phyloP scores from a whole-genome alignment of 2,329 filamentous ascomycete genomes.

The Aspergillus sojae region DNA sequence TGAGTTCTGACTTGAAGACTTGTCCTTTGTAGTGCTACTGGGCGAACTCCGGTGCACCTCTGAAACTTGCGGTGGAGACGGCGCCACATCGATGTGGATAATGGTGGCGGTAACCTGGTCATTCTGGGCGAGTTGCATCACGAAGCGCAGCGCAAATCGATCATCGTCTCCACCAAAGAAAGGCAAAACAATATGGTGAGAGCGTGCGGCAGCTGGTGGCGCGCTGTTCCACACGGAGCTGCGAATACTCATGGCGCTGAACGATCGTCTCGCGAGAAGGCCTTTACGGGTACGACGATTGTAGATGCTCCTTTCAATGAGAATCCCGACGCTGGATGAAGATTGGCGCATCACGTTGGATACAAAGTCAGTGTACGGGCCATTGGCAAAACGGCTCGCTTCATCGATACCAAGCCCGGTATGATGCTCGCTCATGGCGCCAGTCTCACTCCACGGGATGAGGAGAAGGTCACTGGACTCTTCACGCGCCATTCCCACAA shows the following conservation, averaged over 20 bases:
- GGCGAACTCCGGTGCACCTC: slow-evolving; percentile 10
- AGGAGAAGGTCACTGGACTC: slow-evolving; percentile 74
- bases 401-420: slow-evolving; percentile 54
- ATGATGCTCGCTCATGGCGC: slow-evolving; percentile 69
- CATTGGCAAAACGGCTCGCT: slow-evolving; percentile 60
- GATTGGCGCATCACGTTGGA: slow-evolving; percentile 65
- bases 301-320: slow-evolving; percentile 72
- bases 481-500: slow-evolving; percentile 70
- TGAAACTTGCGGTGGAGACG: slow-evolving; percentile 8
- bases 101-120: slow-evolving; percentile 77
- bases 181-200: slow-evolving; percentile 82
- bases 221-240: slow-evolving; percentile 61
- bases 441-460: slow-evolving; percentile 87
- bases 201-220: slow-evolving; percentile 62
- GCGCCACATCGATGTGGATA: slow-evolving; percentile 56
- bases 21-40: not conserved
- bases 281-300: slow-evolving; percentile 21
- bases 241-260: slow-evolving; percentile 62
- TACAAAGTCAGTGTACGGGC: slow-evolving; percentile 74
- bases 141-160: slow-evolving; percentile 73
- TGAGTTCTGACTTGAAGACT: slow-evolving; percentile 8
- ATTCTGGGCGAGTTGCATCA: slow-evolving; percentile 82
- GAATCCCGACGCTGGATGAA: slow-evolving; percentile 71
- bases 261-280: slow-evolving; percentile 42
- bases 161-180: slow-evolving; percentile 88